Percentiles rank a stretch among this genome's conserved stretches.
Conservation (phyloP, 352 stramenopile genomes). For the Globisporangium perplexum region DNA sequence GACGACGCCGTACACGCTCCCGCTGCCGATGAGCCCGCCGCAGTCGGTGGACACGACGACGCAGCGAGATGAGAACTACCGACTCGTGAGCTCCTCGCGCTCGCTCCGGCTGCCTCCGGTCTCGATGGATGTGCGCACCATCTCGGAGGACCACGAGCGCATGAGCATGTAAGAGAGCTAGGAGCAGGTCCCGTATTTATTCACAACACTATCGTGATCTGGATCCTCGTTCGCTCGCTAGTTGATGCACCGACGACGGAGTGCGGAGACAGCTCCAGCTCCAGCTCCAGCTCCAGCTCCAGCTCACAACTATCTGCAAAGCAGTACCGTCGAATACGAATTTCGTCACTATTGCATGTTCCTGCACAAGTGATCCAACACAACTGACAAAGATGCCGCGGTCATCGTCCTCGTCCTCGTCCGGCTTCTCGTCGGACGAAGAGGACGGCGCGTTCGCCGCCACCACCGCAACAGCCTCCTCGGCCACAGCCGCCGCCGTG, state of each 20-base stretch:
- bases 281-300: no score
- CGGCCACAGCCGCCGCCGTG: slow-evolving; percentile 2
- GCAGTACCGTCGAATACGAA: no score
- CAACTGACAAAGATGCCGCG: slow-evolving; percentile 1
- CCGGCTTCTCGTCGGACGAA: slow-evolving; percentile 39
- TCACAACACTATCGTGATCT: no score
- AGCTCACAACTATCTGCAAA: no score
- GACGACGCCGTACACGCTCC: slow-evolving; percentile 1
- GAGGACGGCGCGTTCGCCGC: slow-evolving; percentile 16
- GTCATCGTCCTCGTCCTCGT: slow-evolving; percentile 23
- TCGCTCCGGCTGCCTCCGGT: neutral
- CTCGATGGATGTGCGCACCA: neutral
- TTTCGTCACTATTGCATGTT: no score
- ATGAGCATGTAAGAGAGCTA: neutral
- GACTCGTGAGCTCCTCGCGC: neutral
- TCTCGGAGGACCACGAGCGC: neutral
- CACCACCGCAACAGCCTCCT: neutral
- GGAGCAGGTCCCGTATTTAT: neutral
- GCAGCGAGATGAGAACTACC: slow-evolving; percentile 1
- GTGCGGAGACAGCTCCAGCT: no score
- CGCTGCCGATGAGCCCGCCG: neutral
- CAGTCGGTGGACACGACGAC: neutral
- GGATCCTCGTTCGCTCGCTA: no score
- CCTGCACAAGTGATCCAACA: neutral
- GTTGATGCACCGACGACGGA: no score